A percentile compares a stretch with the other conserved stretches of the same genome.
These are phyloP conservation scores for Elsinoe perseae DNA, from an alignment of 2,329 filamentous ascomycete species.

Conservation along the genomic window DNA sequence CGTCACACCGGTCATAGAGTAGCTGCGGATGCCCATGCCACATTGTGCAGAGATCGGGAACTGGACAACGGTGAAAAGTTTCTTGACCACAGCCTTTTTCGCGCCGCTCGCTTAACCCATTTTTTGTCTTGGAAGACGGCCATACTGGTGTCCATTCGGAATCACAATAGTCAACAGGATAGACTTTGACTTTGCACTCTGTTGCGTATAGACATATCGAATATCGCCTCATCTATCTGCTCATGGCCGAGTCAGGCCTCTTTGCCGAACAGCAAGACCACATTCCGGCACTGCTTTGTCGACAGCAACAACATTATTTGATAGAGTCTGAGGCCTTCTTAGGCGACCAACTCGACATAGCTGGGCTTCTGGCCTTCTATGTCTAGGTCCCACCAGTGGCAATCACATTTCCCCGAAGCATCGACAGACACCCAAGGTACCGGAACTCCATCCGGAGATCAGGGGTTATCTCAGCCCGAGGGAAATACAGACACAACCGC, in stretches of 20 bases:
- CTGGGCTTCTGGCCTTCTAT: slow-evolving; percentile 8
- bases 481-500: slow-evolving; percentile 1
- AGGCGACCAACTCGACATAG: background rate
- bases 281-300: background rate
- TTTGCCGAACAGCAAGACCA: background rate
- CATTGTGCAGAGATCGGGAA: background rate
- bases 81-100: background rate
- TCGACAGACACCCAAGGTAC: slow-evolving; percentile 4
- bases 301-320: background rate
- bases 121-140: background rate
- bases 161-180: background rate
- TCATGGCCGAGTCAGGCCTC: slow-evolving; percentile 5
- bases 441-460: slow-evolving; percentile 2
- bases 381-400: slow-evolving; percentile 11
- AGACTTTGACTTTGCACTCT: background rate
- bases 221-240: background rate
- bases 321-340: background rate
- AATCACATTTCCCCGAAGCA: slow-evolving; percentile 13
- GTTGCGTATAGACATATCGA: background rate
- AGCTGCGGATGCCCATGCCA: background rate
- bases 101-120: slow-evolving; percentile 9
- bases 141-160: background rate
- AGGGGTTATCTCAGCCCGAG: slow-evolving; percentile 5
- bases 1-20: background rate
- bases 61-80: slow-evolving; percentile 8